These are phyloP conservation scores for Dacryopinax primogenitus DNA, from an alignment of 768 basidiomycete genomes.

Conservation along the genomic window DNA sequence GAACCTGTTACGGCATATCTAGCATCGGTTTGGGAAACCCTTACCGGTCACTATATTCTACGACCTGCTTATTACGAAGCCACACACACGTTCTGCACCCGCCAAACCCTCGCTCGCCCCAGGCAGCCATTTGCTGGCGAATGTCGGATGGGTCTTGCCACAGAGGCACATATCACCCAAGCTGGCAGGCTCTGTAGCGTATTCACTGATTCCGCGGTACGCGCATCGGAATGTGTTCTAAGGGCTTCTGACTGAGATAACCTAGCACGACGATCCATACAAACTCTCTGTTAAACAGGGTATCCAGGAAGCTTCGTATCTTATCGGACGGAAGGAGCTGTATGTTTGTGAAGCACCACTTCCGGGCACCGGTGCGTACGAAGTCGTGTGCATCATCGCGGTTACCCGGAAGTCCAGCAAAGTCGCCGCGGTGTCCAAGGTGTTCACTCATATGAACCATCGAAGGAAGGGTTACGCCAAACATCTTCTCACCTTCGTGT, in stretches of 20 bases:
- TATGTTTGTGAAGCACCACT: background rate
- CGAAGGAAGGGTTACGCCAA: conserved; percentile 46
- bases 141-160: background rate
- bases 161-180: background rate
- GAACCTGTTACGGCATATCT: background rate
- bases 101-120: background rate
- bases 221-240: background rate
- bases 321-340: background rate
- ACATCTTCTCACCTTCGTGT: conserved; percentile 39
- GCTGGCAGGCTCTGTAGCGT: background rate
- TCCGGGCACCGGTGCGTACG: background rate
- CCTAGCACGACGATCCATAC: background rate
- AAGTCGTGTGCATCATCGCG: conserved; percentile 53
- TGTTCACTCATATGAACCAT: conserved; percentile 46
- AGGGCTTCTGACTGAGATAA: background rate
- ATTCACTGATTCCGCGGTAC: background rate
- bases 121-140: background rate
- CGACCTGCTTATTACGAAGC: background rate
- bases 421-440: conserved; percentile 58
- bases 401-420: conserved; percentile 44
- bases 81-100: conserved; percentile 3
- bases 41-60: background rate
- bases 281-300: background rate
- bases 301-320: background rate
- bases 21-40: background rate